Conservation (phyloP, 2,329 filamentous ascomycete species). For the Pestalotiopsis sp. region DNA sequence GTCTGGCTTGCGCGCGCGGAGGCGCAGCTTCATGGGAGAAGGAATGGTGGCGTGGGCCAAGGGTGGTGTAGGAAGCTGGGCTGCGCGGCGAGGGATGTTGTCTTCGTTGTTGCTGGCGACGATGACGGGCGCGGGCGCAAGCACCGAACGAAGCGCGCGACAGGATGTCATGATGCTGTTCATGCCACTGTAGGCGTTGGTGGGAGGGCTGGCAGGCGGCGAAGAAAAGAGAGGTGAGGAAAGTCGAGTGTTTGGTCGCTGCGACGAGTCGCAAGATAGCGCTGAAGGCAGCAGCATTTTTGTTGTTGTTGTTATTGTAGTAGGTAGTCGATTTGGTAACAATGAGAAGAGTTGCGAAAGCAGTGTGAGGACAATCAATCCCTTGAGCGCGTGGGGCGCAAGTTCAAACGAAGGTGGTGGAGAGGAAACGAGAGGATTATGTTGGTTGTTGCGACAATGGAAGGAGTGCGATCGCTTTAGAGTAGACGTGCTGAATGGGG, state of each 20-base stretch:
- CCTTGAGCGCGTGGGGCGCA: not conserved
- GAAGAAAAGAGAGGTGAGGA: conserved; percentile 55
- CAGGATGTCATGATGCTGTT: conserved; percentile 60
- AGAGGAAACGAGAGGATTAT: not conserved
- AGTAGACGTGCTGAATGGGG: not conserved
- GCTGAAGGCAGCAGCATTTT: conserved; percentile 62
- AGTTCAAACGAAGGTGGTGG: not conserved
- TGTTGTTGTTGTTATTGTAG: conserved; percentile 9
- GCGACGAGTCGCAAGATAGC: conserved; percentile 57
- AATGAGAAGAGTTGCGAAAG: not conserved
- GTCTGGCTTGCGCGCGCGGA: conserved; percentile 46
- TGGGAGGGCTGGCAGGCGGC: conserved; percentile 58
- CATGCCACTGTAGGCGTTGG: conserved; percentile 46
- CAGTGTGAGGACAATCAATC: not conserved
- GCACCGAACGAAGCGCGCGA: conserved; percentile 60
- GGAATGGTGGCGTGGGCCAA: conserved; percentile 45
- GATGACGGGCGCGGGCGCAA: conserved; percentile 38
- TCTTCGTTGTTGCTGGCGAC: conserved; percentile 18
- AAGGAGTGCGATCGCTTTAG: not conserved
- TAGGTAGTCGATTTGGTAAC: not conserved
- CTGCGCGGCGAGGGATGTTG: conserved; percentile 25
- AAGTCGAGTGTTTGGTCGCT: conserved; percentile 43
- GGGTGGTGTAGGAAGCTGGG: conserved; percentile 56
- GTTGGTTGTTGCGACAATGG: not conserved
- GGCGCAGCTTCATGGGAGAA: conserved; percentile 52